phyloP scores from a whole-genome alignment of 2,329 filamentous ascomycete genomes.

The Chrysoporthe puriensis region DNA sequence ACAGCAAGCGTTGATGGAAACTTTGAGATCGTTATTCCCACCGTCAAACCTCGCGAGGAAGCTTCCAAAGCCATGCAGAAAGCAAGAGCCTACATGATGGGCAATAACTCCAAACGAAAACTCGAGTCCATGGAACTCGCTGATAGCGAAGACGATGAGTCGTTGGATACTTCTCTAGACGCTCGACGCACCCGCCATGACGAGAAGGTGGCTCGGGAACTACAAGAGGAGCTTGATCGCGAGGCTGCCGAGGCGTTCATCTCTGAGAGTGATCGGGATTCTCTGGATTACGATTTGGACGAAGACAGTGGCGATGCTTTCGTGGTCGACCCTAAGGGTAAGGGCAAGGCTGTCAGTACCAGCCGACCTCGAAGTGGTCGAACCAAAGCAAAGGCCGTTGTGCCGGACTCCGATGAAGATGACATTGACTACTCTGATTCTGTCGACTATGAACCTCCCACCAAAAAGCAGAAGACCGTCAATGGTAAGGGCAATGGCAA shows the following conservation, averaged over 20 bases:
- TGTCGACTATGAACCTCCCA: constrained; percentile 14
- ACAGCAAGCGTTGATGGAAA: constrained; percentile 40
- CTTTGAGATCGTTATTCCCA: constrained; percentile 42
- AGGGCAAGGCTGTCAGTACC: constrained; percentile 25
- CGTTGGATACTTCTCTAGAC: constrained; percentile 44
- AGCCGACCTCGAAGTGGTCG: constrained; percentile 7
- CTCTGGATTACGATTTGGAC: constrained; percentile 31
- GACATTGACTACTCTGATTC: constrained; percentile 30
- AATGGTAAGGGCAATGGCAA: constrained; percentile 13
- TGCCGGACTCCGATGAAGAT: constrained; percentile 31
- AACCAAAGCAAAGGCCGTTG: constrained; percentile 4
- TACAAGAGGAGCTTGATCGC: constrained; percentile 53
- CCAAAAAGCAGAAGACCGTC: constrained; percentile 25
- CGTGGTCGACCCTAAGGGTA: constrained; percentile 21
- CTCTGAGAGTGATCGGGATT: constrained; percentile 31
- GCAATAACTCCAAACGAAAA: constrained; percentile 45
- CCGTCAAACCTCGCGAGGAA: constrained; percentile 32
- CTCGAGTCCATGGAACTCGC: constrained; percentile 48
- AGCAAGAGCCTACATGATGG: constrained; percentile 25
- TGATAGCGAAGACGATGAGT: constrained; percentile 47
- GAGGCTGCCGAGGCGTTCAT: constrained; percentile 17
- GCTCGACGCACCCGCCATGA: constrained; percentile 58
- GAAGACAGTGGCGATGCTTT: constrained; percentile 22
- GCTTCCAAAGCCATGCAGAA: constrained; percentile 49
- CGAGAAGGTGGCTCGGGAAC: constrained; percentile 56